Base-by-base conservation (phyloP, 345 rosid species). In the Gossypium thurberi region DNA sequence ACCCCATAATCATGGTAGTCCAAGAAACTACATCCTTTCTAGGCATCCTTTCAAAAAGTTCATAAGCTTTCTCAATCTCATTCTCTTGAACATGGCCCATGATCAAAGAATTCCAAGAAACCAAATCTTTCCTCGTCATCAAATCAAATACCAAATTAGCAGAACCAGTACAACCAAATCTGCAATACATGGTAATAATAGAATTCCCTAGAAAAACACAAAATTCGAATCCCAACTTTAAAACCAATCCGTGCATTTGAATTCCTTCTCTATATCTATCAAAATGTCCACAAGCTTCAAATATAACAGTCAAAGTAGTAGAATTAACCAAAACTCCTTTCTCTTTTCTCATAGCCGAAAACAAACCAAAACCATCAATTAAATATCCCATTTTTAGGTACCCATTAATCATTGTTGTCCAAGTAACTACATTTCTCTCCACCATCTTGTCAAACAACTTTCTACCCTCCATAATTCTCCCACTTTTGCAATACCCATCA, bases 391-490 rank as follows among this genome's bases (percentile, higher is more conserved):
- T 83, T 72, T 87, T 87, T 78, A 92, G 77, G 76, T 87, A 90
- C 21, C 96, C 98, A 82, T 87, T 82, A 61, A 91, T 85, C 90
- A 91, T 86, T 26, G 93, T 76, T 10, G 91, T 88, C 96, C 96
- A 92, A 78, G 93, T 78, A 74, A 92, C 84, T 69, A 90, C 93
- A 84, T 90, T 92, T 75, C 71, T 89, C 82, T 84, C 86, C 2
- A 74, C 69, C 89, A 88, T 90, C 56, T 25, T 17, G 70, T 87
- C 85, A 71, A 92, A 88, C 40, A 90, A 18, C 17, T 71, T 74
- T 74, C 85, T 84, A 63, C 94, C 97, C 56, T 85, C 85, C 60
- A 51, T 52, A 65, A 90, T 37, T 52, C 75, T 81, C 59, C 91
- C 89, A 61, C 82, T 80, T 81, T 87, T 92, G 80, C 96, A 88